Conservation (phyloP, 1,284 basidiomycete genomes). For the Boletus sp. region DNA sequence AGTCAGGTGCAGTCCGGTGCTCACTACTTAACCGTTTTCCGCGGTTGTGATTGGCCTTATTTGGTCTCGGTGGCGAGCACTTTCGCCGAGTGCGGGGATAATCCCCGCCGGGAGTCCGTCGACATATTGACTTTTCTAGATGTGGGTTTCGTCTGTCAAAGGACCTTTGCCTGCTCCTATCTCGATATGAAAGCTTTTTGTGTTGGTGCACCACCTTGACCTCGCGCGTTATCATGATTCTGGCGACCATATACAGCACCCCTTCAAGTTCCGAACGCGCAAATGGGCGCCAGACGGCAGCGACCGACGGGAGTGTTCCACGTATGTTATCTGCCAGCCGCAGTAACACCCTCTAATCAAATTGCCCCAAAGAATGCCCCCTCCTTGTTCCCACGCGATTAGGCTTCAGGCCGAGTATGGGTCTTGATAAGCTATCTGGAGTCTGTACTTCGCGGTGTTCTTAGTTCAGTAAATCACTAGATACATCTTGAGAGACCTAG, state of each 20-base stretch:
- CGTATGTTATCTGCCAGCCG: neutral
- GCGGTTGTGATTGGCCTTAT: constrained; percentile 25
- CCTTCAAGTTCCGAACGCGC: neutral
- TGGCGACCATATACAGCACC: neutral
- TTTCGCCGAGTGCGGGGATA: too few species aligned
- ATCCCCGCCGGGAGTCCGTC: too few species aligned
- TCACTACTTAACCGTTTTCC: constrained; percentile 23
- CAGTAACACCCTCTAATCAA: neutral
- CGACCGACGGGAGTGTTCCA: neutral
- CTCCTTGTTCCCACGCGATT: too few species aligned
- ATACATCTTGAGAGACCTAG: too few species aligned
- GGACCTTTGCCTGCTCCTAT: neutral
- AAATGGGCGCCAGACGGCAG: neutral
- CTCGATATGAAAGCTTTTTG: too few species aligned
- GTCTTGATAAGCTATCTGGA: too few species aligned
- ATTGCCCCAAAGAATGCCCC: too few species aligned
- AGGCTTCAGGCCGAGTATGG: too few species aligned
- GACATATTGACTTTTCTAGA: too few species aligned
- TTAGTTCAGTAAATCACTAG: too few species aligned
- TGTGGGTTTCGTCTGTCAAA: too few species aligned
- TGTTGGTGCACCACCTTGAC: neutral
- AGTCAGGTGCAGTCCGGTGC: neutral
- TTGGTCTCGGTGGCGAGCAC: constrained; percentile 29
- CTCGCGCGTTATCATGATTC: neutral
- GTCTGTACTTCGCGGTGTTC: too few species aligned